Conservation (phyloP, 176 grass and related monocot species). For the Pharus latifolius region DNA sequence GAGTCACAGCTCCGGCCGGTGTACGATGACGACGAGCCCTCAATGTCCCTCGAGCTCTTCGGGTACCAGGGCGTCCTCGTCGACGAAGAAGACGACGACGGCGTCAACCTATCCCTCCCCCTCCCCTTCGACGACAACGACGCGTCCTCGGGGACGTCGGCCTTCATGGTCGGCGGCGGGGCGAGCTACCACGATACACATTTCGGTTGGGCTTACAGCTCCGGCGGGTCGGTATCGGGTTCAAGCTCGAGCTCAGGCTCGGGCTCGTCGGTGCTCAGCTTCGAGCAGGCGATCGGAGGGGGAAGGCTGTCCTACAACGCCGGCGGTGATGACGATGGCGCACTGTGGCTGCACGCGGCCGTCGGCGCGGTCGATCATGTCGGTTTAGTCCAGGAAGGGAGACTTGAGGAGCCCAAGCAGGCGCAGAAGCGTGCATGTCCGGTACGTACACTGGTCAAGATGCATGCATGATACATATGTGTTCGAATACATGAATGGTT, state of each 20-base stretch:
- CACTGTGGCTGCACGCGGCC: constrained; percentile 54
- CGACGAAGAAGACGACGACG: constrained; percentile 9
- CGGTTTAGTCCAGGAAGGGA: constrained; percentile 24
- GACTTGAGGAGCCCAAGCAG: constrained; percentile 19
- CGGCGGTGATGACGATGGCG: constrained; percentile 37
- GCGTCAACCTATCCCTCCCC: not conserved
- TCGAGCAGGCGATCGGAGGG: constrained; percentile 37
- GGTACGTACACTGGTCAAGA: constrained; percentile 6
- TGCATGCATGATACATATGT: no score
- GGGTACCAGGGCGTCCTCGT: constrained; percentile 12
- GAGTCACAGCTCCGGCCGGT: constrained; percentile 11
- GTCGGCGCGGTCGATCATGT: constrained; percentile 30
- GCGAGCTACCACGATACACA: constrained; percentile 17
- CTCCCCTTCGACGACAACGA: constrained; percentile 30
- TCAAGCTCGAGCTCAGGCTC: constrained; percentile 48
- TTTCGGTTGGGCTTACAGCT: constrained; percentile 7
- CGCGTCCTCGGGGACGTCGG: not conserved
- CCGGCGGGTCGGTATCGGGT: not conserved
- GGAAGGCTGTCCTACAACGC: not conserved
- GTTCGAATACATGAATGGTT: no score
- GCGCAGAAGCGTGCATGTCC: constrained; percentile 33
- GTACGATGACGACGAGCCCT: constrained; percentile 28
- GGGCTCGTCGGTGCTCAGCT: constrained; percentile 81
- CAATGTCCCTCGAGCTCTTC: constrained; percentile 62
- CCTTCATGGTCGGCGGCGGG: constrained; percentile 11